Conservation (phyloP, 2,329 filamentous ascomycete genomes). For the Fusarium sp. region DNA sequence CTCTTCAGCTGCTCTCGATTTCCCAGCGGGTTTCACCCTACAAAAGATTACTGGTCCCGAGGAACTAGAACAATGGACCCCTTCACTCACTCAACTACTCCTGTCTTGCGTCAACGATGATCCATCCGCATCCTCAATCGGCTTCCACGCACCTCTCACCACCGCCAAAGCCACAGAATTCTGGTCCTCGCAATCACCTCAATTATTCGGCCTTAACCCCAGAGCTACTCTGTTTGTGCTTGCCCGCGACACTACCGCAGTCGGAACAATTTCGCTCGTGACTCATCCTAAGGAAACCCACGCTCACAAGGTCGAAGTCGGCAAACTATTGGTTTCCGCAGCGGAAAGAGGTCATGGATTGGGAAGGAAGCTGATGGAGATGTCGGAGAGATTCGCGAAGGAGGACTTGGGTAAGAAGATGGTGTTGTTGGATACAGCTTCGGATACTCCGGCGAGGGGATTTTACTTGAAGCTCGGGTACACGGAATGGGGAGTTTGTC, state of each 20-base stretch:
- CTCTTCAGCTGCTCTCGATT: fast-evolving
- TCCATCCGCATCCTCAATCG: not conserved
- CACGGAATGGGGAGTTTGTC: conserved; percentile 1
- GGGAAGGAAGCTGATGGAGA: not conserved
- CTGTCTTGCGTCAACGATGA: not conserved
- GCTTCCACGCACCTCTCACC: not conserved
- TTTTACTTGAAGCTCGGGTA: not conserved
- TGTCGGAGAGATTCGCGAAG: not conserved
- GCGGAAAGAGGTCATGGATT: not conserved
- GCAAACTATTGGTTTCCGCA: not conserved
- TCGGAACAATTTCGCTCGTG: not conserved
- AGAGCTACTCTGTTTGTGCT: not conserved
- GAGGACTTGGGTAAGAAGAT: not conserved
- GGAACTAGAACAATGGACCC: not conserved
- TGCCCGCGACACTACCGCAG: not conserved
- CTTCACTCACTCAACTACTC: not conserved
- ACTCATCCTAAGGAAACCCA: not conserved
- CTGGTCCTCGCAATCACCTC: not conserved
- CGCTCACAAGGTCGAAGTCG: not conserved
- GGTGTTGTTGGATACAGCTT: not conserved
- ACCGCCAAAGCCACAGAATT: not conserved
- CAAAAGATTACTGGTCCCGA: not conserved
- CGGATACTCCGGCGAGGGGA: not conserved
- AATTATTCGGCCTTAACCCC: not conserved
- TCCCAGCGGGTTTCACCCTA: not conserved